phyloP scores from a whole-genome alignment of 2,329 filamentous ascomycete species.

The Colletotrichum orbiculare region DNA sequence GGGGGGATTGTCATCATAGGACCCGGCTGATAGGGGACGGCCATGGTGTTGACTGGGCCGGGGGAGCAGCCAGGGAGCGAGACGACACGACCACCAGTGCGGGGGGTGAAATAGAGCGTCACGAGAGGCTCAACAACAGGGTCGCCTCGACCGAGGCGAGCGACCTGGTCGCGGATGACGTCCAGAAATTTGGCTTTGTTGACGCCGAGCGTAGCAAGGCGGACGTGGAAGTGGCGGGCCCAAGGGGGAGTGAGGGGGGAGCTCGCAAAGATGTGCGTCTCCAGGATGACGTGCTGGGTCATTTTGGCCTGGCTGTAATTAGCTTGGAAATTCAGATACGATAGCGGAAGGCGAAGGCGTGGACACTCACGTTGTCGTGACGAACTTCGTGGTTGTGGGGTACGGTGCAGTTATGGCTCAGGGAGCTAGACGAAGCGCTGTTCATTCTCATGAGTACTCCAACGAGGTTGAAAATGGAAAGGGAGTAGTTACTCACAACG shows the following conservation, averaged over 20 bases:
- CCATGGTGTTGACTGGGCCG: no score
- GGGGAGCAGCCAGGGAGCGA: conserved; percentile 12
- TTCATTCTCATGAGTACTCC: no score
- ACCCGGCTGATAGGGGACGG: conserved; percentile 1
- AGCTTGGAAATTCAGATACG: neutral
- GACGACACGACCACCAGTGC: conserved; percentile 9
- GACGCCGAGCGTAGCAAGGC: conserved; percentile 1
- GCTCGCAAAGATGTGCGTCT: conserved; percentile 26
- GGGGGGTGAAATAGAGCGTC: conserved; percentile 27
- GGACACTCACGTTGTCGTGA: no score
- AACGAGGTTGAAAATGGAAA: no score
- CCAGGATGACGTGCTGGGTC: conserved; percentile 15
- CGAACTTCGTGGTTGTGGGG: no score
- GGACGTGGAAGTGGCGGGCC: conserved; percentile 23
- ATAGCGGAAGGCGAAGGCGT: no score
- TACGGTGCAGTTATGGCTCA: no score
- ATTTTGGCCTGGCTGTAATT: conserved; percentile 11
- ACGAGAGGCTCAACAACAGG: conserved; percentile 25
- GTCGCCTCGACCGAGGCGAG: conserved; percentile 23
- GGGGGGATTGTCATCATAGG: conserved; percentile 8
- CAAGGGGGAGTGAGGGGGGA: conserved; percentile 1
- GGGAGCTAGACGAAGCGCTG: no score
- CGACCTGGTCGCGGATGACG: conserved; percentile 11
- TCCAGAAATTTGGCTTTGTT: conserved; percentile 21
- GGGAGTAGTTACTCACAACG: no score